phyloP scores from a whole-genome alignment of 139 green algal genomes.

The Micractinium sp. region DNA sequence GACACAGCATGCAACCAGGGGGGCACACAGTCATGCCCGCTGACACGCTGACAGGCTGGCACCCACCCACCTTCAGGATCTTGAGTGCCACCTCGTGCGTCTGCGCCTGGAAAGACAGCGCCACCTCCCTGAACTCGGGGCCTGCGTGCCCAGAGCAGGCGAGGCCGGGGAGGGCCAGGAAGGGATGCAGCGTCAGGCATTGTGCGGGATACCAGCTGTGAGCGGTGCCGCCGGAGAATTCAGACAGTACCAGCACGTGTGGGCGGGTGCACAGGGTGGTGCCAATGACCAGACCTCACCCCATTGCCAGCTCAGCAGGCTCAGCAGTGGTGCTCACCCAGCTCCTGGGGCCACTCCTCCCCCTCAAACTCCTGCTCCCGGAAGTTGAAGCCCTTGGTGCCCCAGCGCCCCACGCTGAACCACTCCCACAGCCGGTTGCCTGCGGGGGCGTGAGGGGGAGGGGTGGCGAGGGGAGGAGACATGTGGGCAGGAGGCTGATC shows the following conservation, averaged over 20 bases:
- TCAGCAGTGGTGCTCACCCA: conserved; percentile 10
- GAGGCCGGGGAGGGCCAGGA: neutral
- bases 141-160: neutral
- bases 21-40: too few species aligned
- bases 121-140: neutral
- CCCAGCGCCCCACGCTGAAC: conserved; percentile 39
- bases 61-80: conserved; percentile 11
- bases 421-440: conserved; percentile 51
- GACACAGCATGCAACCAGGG: too few species aligned
- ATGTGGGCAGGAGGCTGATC: too few species aligned
- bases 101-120: conserved; percentile 32
- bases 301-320: neutral
- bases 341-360: conserved; percentile 15
- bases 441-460: conserved; percentile 4
- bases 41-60: too few species aligned
- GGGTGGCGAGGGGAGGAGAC: neutral
- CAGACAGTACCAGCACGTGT: too few species aligned
- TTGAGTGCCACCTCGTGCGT: conserved; percentile 39
- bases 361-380: conserved; percentile 40
- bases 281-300: too few species aligned
- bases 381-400: conserved; percentile 36
- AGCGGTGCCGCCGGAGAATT: too few species aligned
- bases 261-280: too few species aligned
- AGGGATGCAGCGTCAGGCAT: neutral
- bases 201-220: too few species aligned